A percentile compares a stretch with the other conserved stretches of the same genome.
These are phyloP conservation scores for Stachybotrys chartarum DNA, from an alignment of 2,329 filamentous ascomycete species.

Conservation along the genomic window DNA sequence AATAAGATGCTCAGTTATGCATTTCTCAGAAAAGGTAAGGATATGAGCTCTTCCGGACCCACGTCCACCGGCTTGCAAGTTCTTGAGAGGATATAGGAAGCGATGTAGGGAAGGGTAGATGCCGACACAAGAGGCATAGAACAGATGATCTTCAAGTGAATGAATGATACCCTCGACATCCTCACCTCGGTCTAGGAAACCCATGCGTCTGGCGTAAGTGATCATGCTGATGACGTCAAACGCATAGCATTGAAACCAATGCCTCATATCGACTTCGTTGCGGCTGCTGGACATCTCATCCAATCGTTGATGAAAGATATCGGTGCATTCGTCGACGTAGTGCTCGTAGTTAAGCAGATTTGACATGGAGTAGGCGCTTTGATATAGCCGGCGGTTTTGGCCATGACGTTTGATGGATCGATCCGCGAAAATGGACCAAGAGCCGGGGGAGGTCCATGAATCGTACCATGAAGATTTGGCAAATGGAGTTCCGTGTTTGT, in stretches of 20 bases:
- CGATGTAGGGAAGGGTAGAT: slow-evolving; percentile 11
- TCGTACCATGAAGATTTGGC: slow-evolving; percentile 25
- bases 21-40: slow-evolving; percentile 6
- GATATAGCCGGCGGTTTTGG: slow-evolving; percentile 16
- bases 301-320: slow-evolving; percentile 19
- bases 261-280: slow-evolving; percentile 17
- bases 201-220: slow-evolving; percentile 24
- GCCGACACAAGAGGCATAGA: slow-evolving; percentile 17
- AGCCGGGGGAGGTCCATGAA: slow-evolving; percentile 12
- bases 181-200: slow-evolving; percentile 26
- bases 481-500: slow-evolving; percentile 20
- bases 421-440: slow-evolving; percentile 21
- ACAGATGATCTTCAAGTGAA: slow-evolving; percentile 13
- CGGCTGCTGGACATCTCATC: slow-evolving; percentile 13
- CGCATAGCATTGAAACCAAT: slow-evolving; percentile 30
- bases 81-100: slow-evolving; percentile 9
- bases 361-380: slow-evolving; percentile 23
- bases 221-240: slow-evolving; percentile 31
- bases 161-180: slow-evolving; percentile 21
- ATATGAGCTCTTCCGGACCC: slow-evolving; percentile 13
- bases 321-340: slow-evolving; percentile 22
- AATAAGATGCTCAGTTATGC: neutral
- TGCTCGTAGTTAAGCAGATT: slow-evolving; percentile 24
- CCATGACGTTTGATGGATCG: slow-evolving; percentile 17
- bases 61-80: slow-evolving; percentile 10